Conservation (phyloP, 192 early-diverging fungal species). For the Coemansia sp. region DNA sequence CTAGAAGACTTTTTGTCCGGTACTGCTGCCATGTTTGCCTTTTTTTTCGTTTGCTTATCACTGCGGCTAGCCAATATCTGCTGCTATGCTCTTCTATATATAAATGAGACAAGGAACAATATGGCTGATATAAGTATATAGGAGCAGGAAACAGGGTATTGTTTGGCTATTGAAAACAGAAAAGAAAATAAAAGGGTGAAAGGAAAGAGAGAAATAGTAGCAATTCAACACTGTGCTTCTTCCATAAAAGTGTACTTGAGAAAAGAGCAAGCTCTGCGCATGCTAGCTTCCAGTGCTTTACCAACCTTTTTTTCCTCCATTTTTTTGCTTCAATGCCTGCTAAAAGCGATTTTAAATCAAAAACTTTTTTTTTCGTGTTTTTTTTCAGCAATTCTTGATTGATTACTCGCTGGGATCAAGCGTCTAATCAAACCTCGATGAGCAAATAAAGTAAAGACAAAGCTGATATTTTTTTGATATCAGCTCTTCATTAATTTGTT, state of each 20-base stretch:
- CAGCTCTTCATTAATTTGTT: too few species aligned
- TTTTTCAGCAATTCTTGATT: background rate
- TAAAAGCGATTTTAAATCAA: constrained; percentile 1
- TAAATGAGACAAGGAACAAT: background rate
- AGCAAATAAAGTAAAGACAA: background rate
- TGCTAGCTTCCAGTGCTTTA: too few species aligned
- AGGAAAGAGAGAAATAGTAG: background rate
- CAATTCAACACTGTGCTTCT: background rate
- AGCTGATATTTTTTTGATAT: background rate
- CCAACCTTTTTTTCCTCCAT: too few species aligned
- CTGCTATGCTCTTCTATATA: too few species aligned
- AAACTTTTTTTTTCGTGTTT: constrained; percentile 16
- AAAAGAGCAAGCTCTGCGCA: background rate
- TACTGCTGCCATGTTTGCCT: background rate
- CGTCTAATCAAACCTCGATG: background rate
- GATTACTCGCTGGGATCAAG: background rate
- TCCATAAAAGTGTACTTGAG: background rate
- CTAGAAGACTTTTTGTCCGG: background rate
- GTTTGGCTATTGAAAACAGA: background rate
- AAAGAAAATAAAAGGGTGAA: constrained; percentile 1
- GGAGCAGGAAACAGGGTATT: background rate
- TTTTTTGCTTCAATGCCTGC: constrained; percentile 1
- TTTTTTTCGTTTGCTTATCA: constrained; percentile 7
- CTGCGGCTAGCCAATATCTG: too few species aligned
- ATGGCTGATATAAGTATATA: background rate